Evolutionary conservation across 768 basidiomycete species (phyloP), one percentile per base, ranked within the genome.

Genomic region (Hericium alpestre): DNA sequence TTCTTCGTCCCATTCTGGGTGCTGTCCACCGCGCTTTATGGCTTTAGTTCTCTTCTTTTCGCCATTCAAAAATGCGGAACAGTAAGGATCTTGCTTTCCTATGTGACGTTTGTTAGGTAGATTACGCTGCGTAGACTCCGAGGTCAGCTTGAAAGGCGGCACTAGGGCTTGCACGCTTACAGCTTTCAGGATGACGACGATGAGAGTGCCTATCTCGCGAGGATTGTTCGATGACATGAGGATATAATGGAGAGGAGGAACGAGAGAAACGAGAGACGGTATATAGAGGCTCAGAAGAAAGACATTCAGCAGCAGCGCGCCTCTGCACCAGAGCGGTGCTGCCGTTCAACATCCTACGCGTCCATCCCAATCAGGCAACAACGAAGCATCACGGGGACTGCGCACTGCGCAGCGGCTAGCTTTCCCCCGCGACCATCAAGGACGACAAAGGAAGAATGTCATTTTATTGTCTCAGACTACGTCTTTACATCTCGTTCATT

Each of bases 1-100:
- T 72, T 99, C 96, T 65, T 96, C 93, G 67, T 99, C 96, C 94
- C 96, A 99, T 72, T 93, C 93, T 5, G 96, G 96, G 70, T 96
- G 93, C 69, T 99, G 96, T 16, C 96, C 96, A 52, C 96, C 96
- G 32, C 92, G 86, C 68, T 90, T 94, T 69, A 97, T 87, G n/a
- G 92, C 84, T 69, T 87, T 91, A 4, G 95, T 98, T 53, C 90
- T 79, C 58, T 85, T 82, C 65, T 85, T 93, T 70, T 93, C 86
- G 52, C 84, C 83, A 66, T 90, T 87, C 54, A 93, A 74, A 3
- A 77, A 74, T 23, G 95, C 79, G 22, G 83, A 73, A 63, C 93
- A 96, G 71, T 95, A 99, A 0, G 96, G 96, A 69, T 97, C 93
- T 71, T 98, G 96, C 73, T 99, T 99, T 62, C 90, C 90, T 50